A percentile compares a stretch with the other conserved stretches of the same genome.
phyloP scores from a whole-genome alignment of 176 grass and related monocot species.

The Poa annua region DNA sequence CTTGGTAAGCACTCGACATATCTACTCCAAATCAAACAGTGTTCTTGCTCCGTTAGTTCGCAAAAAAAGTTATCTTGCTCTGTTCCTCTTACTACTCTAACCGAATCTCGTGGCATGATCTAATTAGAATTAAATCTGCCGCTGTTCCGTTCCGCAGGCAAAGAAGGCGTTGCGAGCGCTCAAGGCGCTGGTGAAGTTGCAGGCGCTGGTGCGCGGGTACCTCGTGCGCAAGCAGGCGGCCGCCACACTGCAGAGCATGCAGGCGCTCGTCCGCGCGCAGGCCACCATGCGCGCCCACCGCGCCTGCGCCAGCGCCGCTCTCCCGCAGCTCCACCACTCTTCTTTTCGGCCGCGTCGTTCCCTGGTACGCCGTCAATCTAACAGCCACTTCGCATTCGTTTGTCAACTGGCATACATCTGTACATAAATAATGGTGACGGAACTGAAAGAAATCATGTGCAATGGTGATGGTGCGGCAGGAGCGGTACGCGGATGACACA shows the following conservation, averaged over 20 bases:
- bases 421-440: background rate
- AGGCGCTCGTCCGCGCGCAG: conserved; percentile 85
- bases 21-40: conserved; percentile 8
- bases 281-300: conserved; percentile 63
- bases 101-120: background rate
- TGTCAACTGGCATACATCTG: conserved; percentile 4
- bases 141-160: conserved; percentile 47
- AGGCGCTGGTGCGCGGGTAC: conserved; percentile 85
- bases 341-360: conserved; percentile 51
- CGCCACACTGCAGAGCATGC: conserved; percentile 85
- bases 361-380: conserved; percentile 30
- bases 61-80: conserved; percentile 3
- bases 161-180: conserved; percentile 92
- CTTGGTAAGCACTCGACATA: conserved; percentile 51
- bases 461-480: conserved; percentile 48
- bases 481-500: conserved; percentile 64
- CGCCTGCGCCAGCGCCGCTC: conserved; percentile 29
- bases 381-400: background rate
- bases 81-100: background rate
- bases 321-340: conserved; percentile 51
- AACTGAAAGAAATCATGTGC: background rate
- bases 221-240: conserved; percentile 83
- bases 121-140: background rate
- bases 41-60: conserved; percentile 6
- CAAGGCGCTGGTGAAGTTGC: conserved; percentile 90